These are phyloP conservation scores for Aspergillus conjunctus DNA, from an alignment of 495 filamentous ascomycete species.

Conservation along the genomic window DNA sequence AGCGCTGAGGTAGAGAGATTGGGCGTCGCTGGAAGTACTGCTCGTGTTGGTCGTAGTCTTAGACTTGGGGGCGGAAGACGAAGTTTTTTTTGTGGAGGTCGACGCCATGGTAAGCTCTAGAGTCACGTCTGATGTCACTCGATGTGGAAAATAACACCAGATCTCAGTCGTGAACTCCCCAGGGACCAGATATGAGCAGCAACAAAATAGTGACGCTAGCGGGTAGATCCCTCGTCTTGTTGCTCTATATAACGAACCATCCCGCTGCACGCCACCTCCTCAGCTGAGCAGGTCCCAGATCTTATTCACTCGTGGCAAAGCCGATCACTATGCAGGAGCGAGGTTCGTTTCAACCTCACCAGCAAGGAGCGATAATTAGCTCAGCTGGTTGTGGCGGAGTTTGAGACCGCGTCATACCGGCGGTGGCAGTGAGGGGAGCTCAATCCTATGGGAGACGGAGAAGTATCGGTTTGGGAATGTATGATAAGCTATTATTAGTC, in stretches of 20 bases:
- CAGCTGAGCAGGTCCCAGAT: background rate
- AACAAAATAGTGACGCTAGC: background rate
- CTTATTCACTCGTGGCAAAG: background rate
- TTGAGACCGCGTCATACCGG: conserved; percentile 17
- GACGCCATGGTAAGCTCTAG: background rate
- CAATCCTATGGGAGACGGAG: conserved; percentile 2
- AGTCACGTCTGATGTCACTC: background rate
- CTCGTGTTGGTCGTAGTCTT: background rate
- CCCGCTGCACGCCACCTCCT: background rate
- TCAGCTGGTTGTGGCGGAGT: conserved; percentile 11
- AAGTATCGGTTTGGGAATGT: background rate
- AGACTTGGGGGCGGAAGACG: conserved; percentile 1
- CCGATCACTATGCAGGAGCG: conserved; percentile 1
- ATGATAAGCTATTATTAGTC: conserved; percentile 15
- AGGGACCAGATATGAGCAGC: background rate
- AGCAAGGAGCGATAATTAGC: conserved; percentile 5
- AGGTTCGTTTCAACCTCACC: background rate
- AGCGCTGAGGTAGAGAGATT: conserved; percentile 23
- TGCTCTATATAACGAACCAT: background rate
- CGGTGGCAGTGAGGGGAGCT: conserved; percentile 18
- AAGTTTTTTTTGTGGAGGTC: conserved; percentile 3
- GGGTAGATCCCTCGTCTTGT: conserved; percentile 4
- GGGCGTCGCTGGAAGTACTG: background rate
- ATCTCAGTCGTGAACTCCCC: too few species aligned
- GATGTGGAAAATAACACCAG: background rate